These are phyloP conservation scores for Eucalyptus sideroxylon DNA, from an alignment of 345 rosid species.

Conservation along the genomic window DNA sequence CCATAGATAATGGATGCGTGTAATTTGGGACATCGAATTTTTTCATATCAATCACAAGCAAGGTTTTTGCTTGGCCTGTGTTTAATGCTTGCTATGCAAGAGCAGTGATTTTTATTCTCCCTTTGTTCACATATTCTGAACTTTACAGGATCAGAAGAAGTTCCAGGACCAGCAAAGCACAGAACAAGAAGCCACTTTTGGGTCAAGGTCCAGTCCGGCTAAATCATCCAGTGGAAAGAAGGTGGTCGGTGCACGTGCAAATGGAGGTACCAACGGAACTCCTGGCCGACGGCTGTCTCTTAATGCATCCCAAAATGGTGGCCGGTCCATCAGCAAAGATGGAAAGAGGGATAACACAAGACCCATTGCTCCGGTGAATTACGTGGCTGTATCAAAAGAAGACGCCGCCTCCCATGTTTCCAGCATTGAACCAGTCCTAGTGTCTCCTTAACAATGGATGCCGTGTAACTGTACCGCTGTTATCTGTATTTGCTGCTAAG, in stretches of 20 bases:
- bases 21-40: not conserved
- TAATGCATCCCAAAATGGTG: conserved; percentile 55
- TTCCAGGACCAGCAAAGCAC: conserved; percentile 64
- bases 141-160: conserved; percentile 69
- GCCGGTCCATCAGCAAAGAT: conserved; percentile 51
- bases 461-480: not conserved
- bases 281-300: conserved; percentile 70
- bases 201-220: conserved; percentile 79
- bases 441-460: conserved; percentile 43
- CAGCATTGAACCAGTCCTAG: conserved; percentile 43
- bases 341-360: conserved; percentile 49
- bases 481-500: not conserved
- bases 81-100: not conserved
- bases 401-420: conserved; percentile 60
- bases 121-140: not conserved
- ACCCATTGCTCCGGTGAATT: conserved; percentile 50
- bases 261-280: conserved; percentile 69
- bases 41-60: not conserved
- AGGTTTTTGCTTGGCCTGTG: not conserved
- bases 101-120: not conserved
- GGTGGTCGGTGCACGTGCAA: conserved; percentile 54
- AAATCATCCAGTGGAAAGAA: conserved; percentile 56
- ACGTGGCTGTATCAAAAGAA: conserved; percentile 56
- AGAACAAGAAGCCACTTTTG: conserved; percentile 62
- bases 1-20: not conserved